These are phyloP conservation scores for Poronia punctata DNA, from an alignment of 495 filamentous ascomycete genomes.

Conservation along the genomic window DNA sequence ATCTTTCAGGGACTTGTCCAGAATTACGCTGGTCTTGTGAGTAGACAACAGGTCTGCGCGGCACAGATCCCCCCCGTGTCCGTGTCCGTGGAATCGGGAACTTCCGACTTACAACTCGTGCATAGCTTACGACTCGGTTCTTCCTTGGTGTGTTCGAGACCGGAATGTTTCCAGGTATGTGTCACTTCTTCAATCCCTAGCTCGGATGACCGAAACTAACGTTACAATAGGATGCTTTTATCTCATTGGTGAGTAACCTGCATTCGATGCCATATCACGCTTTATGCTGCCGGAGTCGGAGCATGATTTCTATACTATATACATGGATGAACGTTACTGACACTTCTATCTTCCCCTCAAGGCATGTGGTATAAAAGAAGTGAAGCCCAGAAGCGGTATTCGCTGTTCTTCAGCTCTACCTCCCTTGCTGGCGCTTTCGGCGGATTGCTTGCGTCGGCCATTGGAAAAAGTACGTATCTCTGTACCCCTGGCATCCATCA, in stretches of 20 bases:
- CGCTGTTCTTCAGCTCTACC: constrained; percentile 81
- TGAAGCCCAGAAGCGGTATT: constrained; percentile 84
- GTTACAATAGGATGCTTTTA: constrained; percentile 59
- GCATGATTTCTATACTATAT: constrained; percentile 16
- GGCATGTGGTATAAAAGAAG: constrained; percentile 83
- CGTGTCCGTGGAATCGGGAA: no score
- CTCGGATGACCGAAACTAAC: background rate
- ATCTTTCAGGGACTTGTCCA: constrained; percentile 72
- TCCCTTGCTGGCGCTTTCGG: constrained; percentile 83
- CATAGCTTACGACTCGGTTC: constrained; percentile 66
- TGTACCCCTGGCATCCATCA: no score
- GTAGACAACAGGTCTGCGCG: background rate
- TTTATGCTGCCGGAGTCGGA: no score
- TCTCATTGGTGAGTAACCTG: constrained; percentile 42
- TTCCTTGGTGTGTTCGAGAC: constrained; percentile 84
- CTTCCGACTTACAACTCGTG: background rate
- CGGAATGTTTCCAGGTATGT: constrained; percentile 71
- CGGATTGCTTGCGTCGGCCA: constrained; percentile 72
- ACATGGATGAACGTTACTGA: background rate
- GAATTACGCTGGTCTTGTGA: constrained; percentile 63
- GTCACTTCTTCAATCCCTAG: background rate
- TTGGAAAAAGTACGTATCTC: constrained; percentile 65
- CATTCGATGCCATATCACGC: no score
- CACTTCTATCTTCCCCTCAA: constrained; percentile 10
- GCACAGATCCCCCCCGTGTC: no score